Evolutionary conservation across 2,329 filamentous ascomycete species (phyloP).

Genomic region (Tolypocladium album): DNA sequence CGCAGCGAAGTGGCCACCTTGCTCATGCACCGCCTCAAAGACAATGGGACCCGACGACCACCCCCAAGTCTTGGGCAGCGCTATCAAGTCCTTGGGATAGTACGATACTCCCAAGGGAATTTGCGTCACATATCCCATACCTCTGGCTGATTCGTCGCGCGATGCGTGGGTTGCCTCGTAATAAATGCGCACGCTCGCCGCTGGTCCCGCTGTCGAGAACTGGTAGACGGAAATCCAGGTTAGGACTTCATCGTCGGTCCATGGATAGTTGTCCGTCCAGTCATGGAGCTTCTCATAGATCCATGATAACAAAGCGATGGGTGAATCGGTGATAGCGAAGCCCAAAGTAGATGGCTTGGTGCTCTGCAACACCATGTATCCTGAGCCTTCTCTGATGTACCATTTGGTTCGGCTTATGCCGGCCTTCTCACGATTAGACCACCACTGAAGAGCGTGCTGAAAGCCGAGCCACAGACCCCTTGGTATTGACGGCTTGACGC

Average conservation of each 20-base stretch:
- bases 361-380: constrained; percentile 25
- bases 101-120: constrained; percentile 36
- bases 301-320: constrained; percentile 63
- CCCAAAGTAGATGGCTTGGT: constrained; percentile 66
- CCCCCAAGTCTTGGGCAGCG: constrained; percentile 44
- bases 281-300: constrained; percentile 68
- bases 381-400: constrained; percentile 44
- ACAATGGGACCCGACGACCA: constrained; percentile 51
- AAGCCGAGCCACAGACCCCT: background rate
- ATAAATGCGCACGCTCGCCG: constrained; percentile 59
- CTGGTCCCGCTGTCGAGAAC: constrained; percentile 58
- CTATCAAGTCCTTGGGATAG: constrained; percentile 47
- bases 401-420: constrained; percentile 37
- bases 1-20: constrained; percentile 52
- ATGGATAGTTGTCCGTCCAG: constrained; percentile 63
- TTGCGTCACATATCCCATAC: constrained; percentile 16
- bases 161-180: constrained; percentile 48
- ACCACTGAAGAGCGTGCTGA: background rate
- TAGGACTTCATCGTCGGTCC: constrained; percentile 66
- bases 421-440: background rate
- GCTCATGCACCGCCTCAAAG: constrained; percentile 36
- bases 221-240: constrained; percentile 67
- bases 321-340: constrained; percentile 58
- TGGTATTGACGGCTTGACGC: background rate
- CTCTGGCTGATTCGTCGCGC: constrained; percentile 7